These are phyloP conservation scores for Halophytophthora polymorphica DNA, from an alignment of 352 stramenopile genomes.

Conservation along the genomic window DNA sequence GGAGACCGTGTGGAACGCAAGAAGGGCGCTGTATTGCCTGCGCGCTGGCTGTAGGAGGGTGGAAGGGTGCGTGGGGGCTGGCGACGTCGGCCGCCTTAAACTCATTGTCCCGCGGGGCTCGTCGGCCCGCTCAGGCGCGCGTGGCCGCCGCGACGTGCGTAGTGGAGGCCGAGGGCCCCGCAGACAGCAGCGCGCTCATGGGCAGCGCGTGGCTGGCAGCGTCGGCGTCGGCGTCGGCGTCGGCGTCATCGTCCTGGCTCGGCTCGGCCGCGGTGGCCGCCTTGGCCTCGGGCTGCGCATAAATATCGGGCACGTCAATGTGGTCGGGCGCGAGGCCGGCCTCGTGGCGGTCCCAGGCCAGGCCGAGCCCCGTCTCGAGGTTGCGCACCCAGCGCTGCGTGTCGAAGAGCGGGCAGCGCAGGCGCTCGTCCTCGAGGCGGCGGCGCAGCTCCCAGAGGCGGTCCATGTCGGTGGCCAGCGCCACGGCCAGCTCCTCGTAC, in stretches of 20 bases:
- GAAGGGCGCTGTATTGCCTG: slow-evolving; percentile 26
- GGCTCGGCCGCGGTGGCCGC: neutral
- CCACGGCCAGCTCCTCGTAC: slow-evolving; percentile 91
- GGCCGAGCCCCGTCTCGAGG: slow-evolving; percentile 73
- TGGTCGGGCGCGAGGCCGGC: slow-evolving; percentile 60
- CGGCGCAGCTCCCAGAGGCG: slow-evolving; percentile 74
- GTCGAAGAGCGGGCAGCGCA: slow-evolving; percentile 79
- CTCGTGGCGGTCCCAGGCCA: slow-evolving; percentile 78
- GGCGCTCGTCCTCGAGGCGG: slow-evolving; percentile 61
- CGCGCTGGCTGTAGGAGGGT: slow-evolving; percentile 10
- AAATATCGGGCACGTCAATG: slow-evolving; percentile 79
- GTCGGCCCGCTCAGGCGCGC: neutral
- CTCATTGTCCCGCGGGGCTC: slow-evolving; percentile 24
- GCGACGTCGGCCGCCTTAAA: slow-evolving; percentile 16
- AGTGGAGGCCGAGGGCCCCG: slow-evolving; percentile 9
- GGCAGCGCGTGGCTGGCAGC: slow-evolving; percentile 26
- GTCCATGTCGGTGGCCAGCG: slow-evolving; percentile 86
- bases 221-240: slow-evolving; percentile 6
- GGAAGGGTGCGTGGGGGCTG: slow-evolving; percentile 7
- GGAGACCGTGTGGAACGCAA: slow-evolving; percentile 4
- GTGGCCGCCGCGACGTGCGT: slow-evolving; percentile 6
- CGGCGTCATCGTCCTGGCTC: slow-evolving; percentile 3
- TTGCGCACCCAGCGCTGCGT: slow-evolving; percentile 77
- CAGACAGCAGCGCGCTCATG: slow-evolving; percentile 32
- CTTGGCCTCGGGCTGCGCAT: slow-evolving; percentile 10